Percentiles rank a stretch among this genome's conserved stretches.
Conservation (phyloP, 148 eudicot species). For the Nepenthes gracilis region DNA sequence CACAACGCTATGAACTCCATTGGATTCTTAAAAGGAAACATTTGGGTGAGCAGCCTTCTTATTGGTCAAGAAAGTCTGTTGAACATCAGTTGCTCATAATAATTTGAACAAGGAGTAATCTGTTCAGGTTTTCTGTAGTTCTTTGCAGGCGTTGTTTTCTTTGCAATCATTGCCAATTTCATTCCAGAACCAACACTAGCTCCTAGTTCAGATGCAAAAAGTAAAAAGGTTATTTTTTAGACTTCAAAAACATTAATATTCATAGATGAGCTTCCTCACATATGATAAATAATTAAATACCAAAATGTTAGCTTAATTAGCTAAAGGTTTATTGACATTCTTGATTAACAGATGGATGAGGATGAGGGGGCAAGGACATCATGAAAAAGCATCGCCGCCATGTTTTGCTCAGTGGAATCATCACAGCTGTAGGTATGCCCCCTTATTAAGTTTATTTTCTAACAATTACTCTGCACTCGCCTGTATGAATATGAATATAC, state of each 20-base stretch:
- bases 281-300: neutral
- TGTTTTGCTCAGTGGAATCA: constrained; percentile 89
- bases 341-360: constrained; percentile 36
- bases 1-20: constrained; percentile 90
- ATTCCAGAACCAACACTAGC: constrained; percentile 89
- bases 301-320: constrained; percentile 8
- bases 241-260: neutral
- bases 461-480: too few relatives aligned
- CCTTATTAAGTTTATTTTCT: too few relatives aligned
- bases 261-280: neutral
- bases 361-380: constrained; percentile 59
- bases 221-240: constrained; percentile 40
- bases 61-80: neutral
- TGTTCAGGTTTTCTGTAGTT: constrained; percentile 40
- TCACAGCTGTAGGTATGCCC: constrained; percentile 74
- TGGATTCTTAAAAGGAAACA: constrained; percentile 90
- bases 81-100: neutral
- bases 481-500: too few relatives aligned
- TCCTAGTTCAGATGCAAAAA: constrained; percentile 49
- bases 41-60: constrained; percentile 50
- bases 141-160: constrained; percentile 97
- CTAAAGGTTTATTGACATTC: constrained; percentile 17
- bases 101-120: constrained; percentile 2
- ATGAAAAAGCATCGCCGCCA: constrained; percentile 95
- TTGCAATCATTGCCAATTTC: constrained; percentile 75